These are phyloP conservation scores for Blastobotrys illinoisensis DNA, from an alignment of 1,139 yeast species.

Conservation along the genomic window DNA sequence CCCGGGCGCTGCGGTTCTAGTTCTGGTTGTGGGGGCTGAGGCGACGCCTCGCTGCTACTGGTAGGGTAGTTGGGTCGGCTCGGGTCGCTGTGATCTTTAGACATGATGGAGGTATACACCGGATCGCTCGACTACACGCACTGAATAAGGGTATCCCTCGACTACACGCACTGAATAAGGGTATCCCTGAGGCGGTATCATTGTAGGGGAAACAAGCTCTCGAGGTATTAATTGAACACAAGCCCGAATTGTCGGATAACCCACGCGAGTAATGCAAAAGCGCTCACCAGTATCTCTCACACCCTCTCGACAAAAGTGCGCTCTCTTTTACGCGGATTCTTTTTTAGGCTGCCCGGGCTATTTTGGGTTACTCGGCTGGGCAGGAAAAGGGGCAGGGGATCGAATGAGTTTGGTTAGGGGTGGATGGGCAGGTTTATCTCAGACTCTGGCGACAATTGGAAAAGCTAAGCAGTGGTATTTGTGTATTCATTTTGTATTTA, in stretches of 20 bases:
- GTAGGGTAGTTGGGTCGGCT: not conserved
- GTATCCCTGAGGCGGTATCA: not conserved
- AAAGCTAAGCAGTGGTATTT: constrained; percentile 1
- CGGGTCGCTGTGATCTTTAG: not conserved
- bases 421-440: not conserved
- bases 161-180: not conserved
- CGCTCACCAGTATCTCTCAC: not conserved
- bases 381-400: not conserved
- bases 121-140: not conserved
- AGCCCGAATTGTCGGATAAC: not conserved
- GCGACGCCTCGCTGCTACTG: not conserved
- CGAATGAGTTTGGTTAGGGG: not conserved
- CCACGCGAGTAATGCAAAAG: not conserved
- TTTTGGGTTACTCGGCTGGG: not conserved
- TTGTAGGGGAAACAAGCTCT: not conserved
- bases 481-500: constrained; percentile 1
- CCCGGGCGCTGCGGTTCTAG: not conserved
- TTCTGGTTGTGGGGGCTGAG: not conserved
- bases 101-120: not conserved
- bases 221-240: not conserved
- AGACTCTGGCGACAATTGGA: not conserved
- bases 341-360: too few species aligned
- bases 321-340: too few species aligned
- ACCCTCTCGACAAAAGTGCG: too few species aligned
- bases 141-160: not conserved